Evolutionary conservation across 164 flowering plant species (phyloP), one percentile per base, ranked within the genome.

Genomic region (Magnolia sinica): DNA sequence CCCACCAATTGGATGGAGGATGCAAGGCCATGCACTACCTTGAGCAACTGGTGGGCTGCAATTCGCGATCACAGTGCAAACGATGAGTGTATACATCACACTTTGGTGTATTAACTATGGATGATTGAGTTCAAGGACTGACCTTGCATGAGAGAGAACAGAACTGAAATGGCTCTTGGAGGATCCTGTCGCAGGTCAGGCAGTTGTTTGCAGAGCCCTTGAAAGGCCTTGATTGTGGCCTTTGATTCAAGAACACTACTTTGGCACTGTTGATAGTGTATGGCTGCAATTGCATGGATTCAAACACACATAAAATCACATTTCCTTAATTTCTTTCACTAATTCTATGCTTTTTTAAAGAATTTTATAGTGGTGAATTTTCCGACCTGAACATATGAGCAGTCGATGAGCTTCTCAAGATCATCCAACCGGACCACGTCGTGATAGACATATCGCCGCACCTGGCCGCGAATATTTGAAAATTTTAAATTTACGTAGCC

Each of bases 81-180:
- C 45, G 0, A 37, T 55, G 10, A 55, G 18, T 16, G 61, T 11
- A 55, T 55, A 11, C 61, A 14, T 55, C 61, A 37, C 45, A 37
- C 45, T 37, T 37, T 0, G 7, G 45, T 5, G 13, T 55, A 3
- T 16, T 16, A 55, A 55, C 61, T 55, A 55, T 11, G 16, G 10
- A 55, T 68, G 49, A 6, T 27, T 27, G 2, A 24, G 50, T 64
- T 29, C 16, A 37, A 68, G 20, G 50, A 68, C 24, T 11, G 72
- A 95, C 98, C 98, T 95, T 95, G 98, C 98, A 95, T 18, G 94
- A 88, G 71, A 95, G 93, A 75, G 97, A 93, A 59, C 98, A 95
- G 88, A 89, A 93, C 75, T 80, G 83, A 76, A 88, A 95, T 1
- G 93, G 91, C 18, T 90, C 93, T 81, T 90, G 98, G 64, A 95